Evolutionary conservation across 805 yeast genomes (phyloP), one percentile per base, ranked within the genome.

Genomic region (Candida arabinofermentans): DNA sequence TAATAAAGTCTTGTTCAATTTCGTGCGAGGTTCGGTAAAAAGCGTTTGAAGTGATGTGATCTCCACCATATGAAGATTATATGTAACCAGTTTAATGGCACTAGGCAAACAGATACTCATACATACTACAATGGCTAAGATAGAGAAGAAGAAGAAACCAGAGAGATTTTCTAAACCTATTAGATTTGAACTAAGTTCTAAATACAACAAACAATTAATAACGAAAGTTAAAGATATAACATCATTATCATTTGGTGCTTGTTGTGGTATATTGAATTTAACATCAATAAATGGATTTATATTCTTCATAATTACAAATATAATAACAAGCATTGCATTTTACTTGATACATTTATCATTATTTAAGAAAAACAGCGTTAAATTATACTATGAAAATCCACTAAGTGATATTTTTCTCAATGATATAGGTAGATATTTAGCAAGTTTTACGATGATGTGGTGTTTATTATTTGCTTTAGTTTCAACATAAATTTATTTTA

Each of bases 381-480:
- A 48, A 4, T 60, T 61, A 30, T 76, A 66, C 47, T 76, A 65
- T 44, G 54, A 58, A 10, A 63, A 55, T 27, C 70, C 76, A 1
- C 21, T 68, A 1, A 61, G 57, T 18, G 73, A 71, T 30, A 54
- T 78, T 3, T 62, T 72, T 43, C 40, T 74, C 8, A 71, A 66
- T 24, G 69, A 74, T 33, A 47, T 75, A 12, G 64, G 73, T 13
- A 58, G 77, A 34, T 78, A 75, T 29, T 45, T 77, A 24, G 69
- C 80, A 10, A 73, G 80, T 33, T 78, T 65, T 49, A 64, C 74
- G 8, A 72, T 78, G 72, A 70, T 77, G 53, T 78, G 84, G 84
- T 76, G 82, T 37, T 61, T 78, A 44, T 62, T 75, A 13, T 69
- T 67, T 50, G 79, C 78, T 1, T 50, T 76, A 41, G 72, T 74